These are phyloP conservation scores for Carpinus fangiana DNA, from an alignment of 306 rosid genomes.

Conservation along the genomic window DNA sequence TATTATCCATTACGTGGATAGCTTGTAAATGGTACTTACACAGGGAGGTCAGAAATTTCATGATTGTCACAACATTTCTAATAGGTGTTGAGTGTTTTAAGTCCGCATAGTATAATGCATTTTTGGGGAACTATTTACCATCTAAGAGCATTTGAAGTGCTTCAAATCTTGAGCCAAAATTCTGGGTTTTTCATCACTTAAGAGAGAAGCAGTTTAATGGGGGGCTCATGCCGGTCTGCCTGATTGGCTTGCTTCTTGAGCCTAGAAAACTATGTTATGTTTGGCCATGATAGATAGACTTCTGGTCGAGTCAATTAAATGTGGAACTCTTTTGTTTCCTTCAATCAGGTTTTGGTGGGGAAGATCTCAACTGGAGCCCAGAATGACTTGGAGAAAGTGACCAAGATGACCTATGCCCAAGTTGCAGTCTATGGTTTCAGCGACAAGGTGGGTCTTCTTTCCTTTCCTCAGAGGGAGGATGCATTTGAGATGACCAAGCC, in stretches of 20 bases:
- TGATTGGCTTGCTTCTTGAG: background rate
- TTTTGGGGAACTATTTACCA: background rate
- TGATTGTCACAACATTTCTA: background rate
- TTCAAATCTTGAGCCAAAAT: background rate
- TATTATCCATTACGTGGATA: background rate
- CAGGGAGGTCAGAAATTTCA: background rate
- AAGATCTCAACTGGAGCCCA: slow-evolving; percentile 49
- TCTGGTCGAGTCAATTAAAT: background rate
- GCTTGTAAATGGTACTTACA: background rate
- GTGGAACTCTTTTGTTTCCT: background rate
- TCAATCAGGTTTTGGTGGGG: slow-evolving; percentile 39
- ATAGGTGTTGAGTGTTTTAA: background rate
- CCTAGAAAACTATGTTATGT: background rate
- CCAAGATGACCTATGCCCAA: slow-evolving; percentile 47
- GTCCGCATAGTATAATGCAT: background rate
- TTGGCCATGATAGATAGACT: background rate
- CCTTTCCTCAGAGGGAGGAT: slow-evolving; percentile 39
- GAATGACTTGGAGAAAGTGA: slow-evolving; percentile 51
- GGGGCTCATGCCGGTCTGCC: background rate
- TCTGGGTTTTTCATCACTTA: background rate
- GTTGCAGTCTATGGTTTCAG: slow-evolving; percentile 46
- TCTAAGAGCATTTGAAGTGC: background rate
- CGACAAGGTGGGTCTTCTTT: slow-evolving; percentile 46
- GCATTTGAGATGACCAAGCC: slow-evolving; percentile 39
- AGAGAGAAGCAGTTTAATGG: background rate